These are phyloP conservation scores for Acorus gramineus DNA, from an alignment of 106 monocot species.

Conservation along the genomic window DNA sequence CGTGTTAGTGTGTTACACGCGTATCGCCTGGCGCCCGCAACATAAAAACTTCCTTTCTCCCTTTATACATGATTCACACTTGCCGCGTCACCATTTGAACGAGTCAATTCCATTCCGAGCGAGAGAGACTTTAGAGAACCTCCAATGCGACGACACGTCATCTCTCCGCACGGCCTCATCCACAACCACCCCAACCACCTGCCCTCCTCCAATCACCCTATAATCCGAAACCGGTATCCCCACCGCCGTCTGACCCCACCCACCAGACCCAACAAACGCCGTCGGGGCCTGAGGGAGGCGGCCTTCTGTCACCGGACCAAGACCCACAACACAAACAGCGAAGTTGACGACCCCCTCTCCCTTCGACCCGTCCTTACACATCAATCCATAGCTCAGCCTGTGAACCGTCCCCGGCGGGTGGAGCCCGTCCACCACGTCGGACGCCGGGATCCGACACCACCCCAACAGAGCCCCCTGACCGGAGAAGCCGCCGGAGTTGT, in stretches of 20 bases:
- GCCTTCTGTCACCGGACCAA: not conserved
- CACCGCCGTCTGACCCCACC: not conserved
- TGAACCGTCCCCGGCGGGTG: not conserved
- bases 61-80: no score
- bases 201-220: not conserved
- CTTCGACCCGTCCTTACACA: not conserved
- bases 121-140: no score
- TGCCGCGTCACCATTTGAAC: no score
- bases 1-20: no score
- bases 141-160: no score
- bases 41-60: no score
- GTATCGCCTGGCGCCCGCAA: no score
- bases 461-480: not conserved
- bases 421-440: not conserved
- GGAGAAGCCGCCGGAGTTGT: not conserved
- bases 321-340: not conserved
- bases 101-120: no score
- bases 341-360: not conserved
- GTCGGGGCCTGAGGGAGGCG: not conserved
- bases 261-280: not conserved
- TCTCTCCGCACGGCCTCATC: no score
- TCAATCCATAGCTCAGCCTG: not conserved
- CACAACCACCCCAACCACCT: no score
- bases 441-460: constrained; percentile 1
- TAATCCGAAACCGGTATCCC: not conserved